A percentile compares a stretch with the other conserved stretches of the same genome.
phyloP scores from a whole-genome alignment of 176 grass and related monocot genomes.

The Musa acuminata region DNA sequence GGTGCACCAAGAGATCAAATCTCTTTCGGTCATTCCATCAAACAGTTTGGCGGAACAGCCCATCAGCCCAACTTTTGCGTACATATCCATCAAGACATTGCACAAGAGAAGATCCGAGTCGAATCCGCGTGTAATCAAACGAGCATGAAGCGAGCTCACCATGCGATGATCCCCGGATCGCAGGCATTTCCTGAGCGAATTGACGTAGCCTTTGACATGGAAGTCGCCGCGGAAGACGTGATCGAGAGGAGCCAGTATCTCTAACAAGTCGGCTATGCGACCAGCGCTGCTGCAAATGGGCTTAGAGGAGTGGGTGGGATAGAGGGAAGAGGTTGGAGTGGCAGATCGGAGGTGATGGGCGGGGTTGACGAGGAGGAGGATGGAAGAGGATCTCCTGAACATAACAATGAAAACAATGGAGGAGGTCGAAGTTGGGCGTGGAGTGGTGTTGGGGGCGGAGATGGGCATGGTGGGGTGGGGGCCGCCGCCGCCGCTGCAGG shows the following conservation, averaged over 20 bases:
- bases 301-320: not conserved
- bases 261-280: conserved; percentile 39
- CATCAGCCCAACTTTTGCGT: conserved; percentile 50
- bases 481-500: too few species aligned
- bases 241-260: conserved; percentile 64
- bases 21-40: conserved; percentile 72
- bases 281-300: not conserved
- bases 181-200: conserved; percentile 59
- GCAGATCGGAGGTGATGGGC: not conserved
- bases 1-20: conserved; percentile 68
- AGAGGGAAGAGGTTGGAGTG: not conserved
- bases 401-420: not conserved
- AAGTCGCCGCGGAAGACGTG: conserved; percentile 42
- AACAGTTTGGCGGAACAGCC: conserved; percentile 38
- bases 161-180: conserved; percentile 32
- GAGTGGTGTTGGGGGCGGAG: not conserved
- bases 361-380: too few species aligned
- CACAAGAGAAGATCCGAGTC: conserved; percentile 44
- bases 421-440: not conserved
- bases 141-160: conserved; percentile 46
- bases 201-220: conserved; percentile 58
- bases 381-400: conserved; percentile 1
- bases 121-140: conserved; percentile 55
- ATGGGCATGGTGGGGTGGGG: not conserved
- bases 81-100: conserved; percentile 75